Percentiles rank a stretch among this genome's conserved stretches.
Conservation (phyloP, 208 protist species). For the Leishmania major region DNA sequence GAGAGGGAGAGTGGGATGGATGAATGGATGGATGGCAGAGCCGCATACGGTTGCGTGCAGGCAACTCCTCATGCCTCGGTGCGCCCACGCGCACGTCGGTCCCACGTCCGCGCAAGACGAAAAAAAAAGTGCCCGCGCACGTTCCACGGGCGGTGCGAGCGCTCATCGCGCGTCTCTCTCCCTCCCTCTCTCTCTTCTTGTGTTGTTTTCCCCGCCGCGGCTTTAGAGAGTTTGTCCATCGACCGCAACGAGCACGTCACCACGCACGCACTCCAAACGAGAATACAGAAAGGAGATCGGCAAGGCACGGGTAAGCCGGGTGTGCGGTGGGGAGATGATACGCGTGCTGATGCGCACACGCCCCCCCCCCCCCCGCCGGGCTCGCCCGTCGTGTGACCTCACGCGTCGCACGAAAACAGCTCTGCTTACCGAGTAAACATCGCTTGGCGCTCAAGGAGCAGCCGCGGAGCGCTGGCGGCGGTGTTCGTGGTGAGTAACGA, state of each 20-base stretch:
- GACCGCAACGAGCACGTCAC: not conserved
- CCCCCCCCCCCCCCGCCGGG: not conserved
- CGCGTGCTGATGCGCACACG: not conserved
- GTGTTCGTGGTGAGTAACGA: not conserved
- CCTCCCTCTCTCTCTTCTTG: too few species aligned
- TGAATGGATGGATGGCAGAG: not conserved
- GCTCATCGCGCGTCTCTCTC: too few species aligned
- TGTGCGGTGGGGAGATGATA: not conserved
- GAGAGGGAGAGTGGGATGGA: not conserved
- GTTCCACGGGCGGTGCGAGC: too few species aligned
- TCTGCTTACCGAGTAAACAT: not conserved
- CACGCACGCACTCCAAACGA: not conserved
- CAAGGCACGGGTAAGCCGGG: too few species aligned
- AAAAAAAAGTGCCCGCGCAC: too few species aligned
- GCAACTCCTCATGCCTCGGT: not conserved
- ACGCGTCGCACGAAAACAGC: not conserved
- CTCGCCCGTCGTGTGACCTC: not conserved
- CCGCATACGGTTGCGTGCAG: not conserved
- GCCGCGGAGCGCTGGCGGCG: not conserved
- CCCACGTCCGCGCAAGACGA: too few species aligned
- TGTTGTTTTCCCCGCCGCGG: too few species aligned
- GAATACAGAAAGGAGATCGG: not conserved
- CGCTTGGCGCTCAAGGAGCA: not conserved
- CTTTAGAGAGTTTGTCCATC: too few species aligned
- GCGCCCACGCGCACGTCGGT: not conserved